Base-by-base conservation (phyloP, 108 stramenopile species). In the Cyclotella cryptica region DNA sequence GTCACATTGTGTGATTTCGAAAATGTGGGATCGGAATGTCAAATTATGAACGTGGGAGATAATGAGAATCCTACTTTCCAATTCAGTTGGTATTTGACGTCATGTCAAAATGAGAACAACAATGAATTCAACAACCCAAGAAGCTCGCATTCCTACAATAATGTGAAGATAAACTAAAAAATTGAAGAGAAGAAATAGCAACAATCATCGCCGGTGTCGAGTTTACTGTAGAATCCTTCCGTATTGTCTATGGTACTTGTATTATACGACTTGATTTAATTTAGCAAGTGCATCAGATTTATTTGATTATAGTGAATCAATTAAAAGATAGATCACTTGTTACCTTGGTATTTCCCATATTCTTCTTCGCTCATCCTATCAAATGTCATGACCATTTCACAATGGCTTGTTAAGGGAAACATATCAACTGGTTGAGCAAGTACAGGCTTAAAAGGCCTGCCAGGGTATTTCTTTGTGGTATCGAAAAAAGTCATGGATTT, bases 361-460 rank as follows among this genome's bases (percentile, higher is more conserved):
- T 88, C 89, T 39, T 89, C 84, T 53, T 88, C 86, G 45, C 76
- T 74, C 78, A 90, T 83, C 19, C 96, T 87, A 71, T 98, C 98
- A 77, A 98, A 97, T 8, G 90, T 88, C 90, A 96, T 94, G 0
- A 97, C 93, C 78, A 98, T 84, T 79, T 98, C 97, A 77, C 90
- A 93, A 83, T 98, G 98, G 18, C 61, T 59, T 3, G 96, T 98
- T 47, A 92, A 84, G 1, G 98, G 98, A 74, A 98, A 98, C 95
- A 98, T 96, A 84, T 98, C 98, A 58, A 97, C 97, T 10, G 97
- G 97, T 40, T 89, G 89, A 15, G 93, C 94, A 51, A 79, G 75
- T 10, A 88, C 89, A 11, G 88, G 85, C 55, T 88, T 83, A 78
- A 98, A 98, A 0, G 97, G 88, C 27, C 72, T 41, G 5, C 96